Percentiles rank a stretch among this genome's conserved stretches.
Evolutionary conservation across 2,329 filamentous ascomycete genomes (phyloP).

Genomic region (Ceratocystiopsis sp.): DNA sequence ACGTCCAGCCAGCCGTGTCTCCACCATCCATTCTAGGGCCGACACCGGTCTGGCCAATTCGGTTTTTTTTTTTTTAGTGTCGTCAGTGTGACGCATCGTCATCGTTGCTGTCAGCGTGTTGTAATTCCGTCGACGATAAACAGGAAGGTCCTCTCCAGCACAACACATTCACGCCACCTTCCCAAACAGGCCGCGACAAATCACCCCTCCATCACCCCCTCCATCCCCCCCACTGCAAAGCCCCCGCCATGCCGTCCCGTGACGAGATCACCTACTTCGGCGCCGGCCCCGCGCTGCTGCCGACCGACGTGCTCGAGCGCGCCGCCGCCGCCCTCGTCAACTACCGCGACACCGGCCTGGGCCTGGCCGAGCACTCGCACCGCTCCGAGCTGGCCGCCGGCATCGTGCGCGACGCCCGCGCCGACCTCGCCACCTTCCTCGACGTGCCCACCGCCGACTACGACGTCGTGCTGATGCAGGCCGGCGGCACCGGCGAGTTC

Average conservation of each 20-base stretch:
- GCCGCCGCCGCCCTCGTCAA: constrained; percentile 66
- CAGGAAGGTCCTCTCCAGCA: too few species aligned
- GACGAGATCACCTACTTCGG: constrained; percentile 40
- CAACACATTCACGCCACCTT: too few species aligned
- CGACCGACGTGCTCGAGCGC: constrained; percentile 61
- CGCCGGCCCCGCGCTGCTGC: constrained; percentile 75
- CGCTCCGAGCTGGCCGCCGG: constrained; percentile 61
- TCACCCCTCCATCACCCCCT: too few species aligned
- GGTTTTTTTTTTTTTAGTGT: too few species aligned
- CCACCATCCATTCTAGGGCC: too few species aligned
- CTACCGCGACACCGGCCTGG: constrained; percentile 65
- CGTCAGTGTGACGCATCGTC: too few species aligned
- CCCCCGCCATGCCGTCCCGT: constrained; percentile 8
- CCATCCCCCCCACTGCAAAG: constrained; percentile 12
- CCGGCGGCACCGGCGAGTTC: constrained; percentile 74
- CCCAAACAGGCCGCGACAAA: too few species aligned
- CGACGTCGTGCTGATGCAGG: constrained; percentile 77
- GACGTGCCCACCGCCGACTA: constrained; percentile 62
- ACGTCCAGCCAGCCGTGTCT: too few species aligned
- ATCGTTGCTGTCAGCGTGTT: too few species aligned
- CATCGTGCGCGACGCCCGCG: constrained; percentile 66
- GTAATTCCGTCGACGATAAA: too few species aligned
- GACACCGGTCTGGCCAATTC: too few species aligned
- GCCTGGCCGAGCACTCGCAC: constrained; percentile 80
- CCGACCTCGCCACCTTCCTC: constrained; percentile 53